Percentiles rank a stretch among this genome's conserved stretches.
phyloP scores from a whole-genome alignment of 208 protist genomes.

The Crithidia mellificae region DNA sequence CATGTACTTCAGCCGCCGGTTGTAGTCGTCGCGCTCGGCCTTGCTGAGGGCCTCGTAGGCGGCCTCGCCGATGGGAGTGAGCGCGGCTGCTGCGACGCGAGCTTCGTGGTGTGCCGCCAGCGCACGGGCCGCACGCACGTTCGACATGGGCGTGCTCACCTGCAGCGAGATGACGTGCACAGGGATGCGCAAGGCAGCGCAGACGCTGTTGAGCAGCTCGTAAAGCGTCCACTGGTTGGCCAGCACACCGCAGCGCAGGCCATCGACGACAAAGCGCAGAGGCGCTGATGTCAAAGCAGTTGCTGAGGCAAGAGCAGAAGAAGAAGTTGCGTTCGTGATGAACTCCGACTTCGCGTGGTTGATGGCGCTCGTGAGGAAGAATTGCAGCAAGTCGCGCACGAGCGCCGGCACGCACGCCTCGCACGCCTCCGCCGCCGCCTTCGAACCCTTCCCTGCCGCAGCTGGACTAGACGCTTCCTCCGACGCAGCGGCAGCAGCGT shows the following conservation, averaged over 20 bases:
- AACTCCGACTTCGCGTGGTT: background rate
- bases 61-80: conserved; percentile 64
- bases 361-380: conserved; percentile 28
- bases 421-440: background rate
- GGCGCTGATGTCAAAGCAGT: background rate
- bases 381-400: conserved; percentile 32
- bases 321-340: background rate
- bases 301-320: background rate
- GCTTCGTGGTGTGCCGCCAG: conserved; percentile 41
- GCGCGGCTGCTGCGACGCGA: conserved; percentile 36
- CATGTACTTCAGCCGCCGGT: conserved; percentile 70
- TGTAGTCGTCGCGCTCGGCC: conserved; percentile 67
- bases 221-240: conserved; percentile 53
- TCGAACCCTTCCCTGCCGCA: background rate
- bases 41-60: conserved; percentile 65
- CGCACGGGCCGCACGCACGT: conserved; percentile 47
- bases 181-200: conserved; percentile 29
- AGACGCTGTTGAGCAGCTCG: conserved; percentile 46
- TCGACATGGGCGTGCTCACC: conserved; percentile 62
- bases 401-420: conserved; percentile 27
- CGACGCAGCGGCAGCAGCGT: background rate
- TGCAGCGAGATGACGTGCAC: conserved; percentile 66
- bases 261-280: conserved; percentile 69
- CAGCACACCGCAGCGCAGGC: conserved; percentile 58
- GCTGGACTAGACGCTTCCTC: background rate